Evolutionary conservation across 1,284 basidiomycete genomes (phyloP), one percentile per base, ranked within the genome.

Genomic region (Lentinula novae-zelandiae): DNA sequence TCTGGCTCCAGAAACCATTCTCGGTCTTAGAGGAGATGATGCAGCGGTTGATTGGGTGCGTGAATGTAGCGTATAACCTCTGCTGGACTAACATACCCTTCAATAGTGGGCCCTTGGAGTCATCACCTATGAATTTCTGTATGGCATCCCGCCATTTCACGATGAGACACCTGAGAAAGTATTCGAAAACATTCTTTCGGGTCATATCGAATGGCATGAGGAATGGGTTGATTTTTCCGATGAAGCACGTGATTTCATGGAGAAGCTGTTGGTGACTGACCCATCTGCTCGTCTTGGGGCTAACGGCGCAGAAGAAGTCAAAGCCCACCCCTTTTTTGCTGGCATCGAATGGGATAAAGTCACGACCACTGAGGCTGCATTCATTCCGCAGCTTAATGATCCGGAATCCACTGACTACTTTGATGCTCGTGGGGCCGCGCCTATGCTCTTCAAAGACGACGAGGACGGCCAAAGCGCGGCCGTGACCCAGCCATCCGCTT

Each of bases 341-440:
- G 93, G 87, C 33, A 89, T 98, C 66, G 91, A 98, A 68, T 99
- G 97, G 96, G 87, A 92, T 60, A 90, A 91, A 61, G 87, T 99
- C 62, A 93, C 92, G 3, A 87, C 86, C 7, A 86, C 87, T 3
- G 92, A 95, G 70, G 95, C 96, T 20, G 93, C 93, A 27, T 99
- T 99, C 75, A 95, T 99, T 55, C 97, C 97, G 49, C 92, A 96
- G 70, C 87, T 97, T 39, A 87, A 90, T 8, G 96, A 99, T 73
- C 95, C 95, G 0, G 96, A 98, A 75, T 97, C 94, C 27, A 99
- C 97, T 12, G 97, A 99, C 73, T 99, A 99, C 78, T 99, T 99
- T 69, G 97, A 99, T 75, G 85, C 95, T 62, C 89, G 97, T 34
- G 97, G 97, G 20, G 93, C 93, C 15, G 85, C 93, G 52, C 85